A percentile compares a stretch with the other conserved stretches of the same genome.
phyloP scores from a whole-genome alignment of 352 stramenopile species.

The Pythium aristosporum region DNA sequence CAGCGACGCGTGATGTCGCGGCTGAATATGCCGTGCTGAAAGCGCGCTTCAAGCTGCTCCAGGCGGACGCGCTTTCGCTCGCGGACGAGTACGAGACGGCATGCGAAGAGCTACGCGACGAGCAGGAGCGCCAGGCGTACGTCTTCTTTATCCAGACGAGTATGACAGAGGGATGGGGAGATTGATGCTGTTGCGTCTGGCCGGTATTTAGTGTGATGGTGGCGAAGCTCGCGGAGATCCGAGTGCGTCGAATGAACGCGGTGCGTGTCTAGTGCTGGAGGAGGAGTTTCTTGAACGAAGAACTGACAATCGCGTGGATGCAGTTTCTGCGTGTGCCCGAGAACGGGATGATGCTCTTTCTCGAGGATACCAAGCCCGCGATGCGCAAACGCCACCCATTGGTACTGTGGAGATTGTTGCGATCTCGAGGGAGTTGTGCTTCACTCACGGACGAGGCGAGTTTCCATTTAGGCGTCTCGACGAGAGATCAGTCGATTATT shows the following conservation, averaged over 20 bases:
- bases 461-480: conserved; percentile 25
- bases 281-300: background rate
- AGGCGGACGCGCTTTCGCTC: conserved; percentile 39
- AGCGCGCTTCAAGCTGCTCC: conserved; percentile 32
- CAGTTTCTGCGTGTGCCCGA: conserved; percentile 38
- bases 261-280: conserved; percentile 19
- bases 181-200: background rate
- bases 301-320: background rate
- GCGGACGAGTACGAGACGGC: conserved; percentile 31
- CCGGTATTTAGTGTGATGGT: conserved; percentile 35
- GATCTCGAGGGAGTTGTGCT: background rate
- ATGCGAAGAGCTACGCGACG: conserved; percentile 36
- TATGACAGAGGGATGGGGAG: background rate
- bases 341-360: conserved; percentile 36
- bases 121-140: conserved; percentile 43
- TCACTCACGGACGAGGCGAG: background rate
- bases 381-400: conserved; percentile 30
- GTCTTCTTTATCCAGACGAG: conserved; percentile 1
- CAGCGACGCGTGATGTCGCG: background rate
- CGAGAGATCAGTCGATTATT: conserved; percentile 28
- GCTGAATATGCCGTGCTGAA: conserved; percentile 32
- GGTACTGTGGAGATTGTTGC: conserved; percentile 9
- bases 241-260: conserved; percentile 41
- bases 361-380: conserved; percentile 28
- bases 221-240: conserved; percentile 47